Conservation (phyloP, 257 asterid genomes). For the Lavandula angustifolia region DNA sequence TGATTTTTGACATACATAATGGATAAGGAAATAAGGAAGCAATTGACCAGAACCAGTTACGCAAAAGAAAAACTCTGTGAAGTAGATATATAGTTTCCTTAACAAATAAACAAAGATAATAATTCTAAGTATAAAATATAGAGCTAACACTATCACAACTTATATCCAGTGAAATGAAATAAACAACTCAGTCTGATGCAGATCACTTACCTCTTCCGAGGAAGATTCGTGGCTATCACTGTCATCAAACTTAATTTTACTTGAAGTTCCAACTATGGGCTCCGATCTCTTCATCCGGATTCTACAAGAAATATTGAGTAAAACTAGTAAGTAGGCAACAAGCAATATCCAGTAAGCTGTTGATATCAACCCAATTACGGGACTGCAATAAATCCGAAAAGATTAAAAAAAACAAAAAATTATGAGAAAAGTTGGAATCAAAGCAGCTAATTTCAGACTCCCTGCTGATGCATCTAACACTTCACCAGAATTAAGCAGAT, state of each 20-base stretch:
- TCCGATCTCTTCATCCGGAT: constrained; percentile 42
- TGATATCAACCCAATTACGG: background rate
- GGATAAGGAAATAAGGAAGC: background rate
- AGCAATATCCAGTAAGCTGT: background rate
- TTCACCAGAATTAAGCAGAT: too few relatives aligned
- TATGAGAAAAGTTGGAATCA: too few relatives aligned
- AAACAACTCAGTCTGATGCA: background rate
- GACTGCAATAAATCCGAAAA: background rate
- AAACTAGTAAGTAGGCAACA: background rate
- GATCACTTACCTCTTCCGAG: constrained; percentile 56
- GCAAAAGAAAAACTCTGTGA: background rate
- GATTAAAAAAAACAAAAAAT: too few relatives aligned
- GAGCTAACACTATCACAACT: background rate
- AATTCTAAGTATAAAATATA: too few relatives aligned
- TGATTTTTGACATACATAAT: background rate
- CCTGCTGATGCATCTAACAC: background rate
- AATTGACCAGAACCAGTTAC: background rate
- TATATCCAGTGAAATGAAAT: background rate
- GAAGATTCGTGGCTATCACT: constrained; percentile 44
- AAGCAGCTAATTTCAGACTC: too few relatives aligned
- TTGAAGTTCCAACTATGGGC: constrained; percentile 41
- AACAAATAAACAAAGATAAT: background rate
- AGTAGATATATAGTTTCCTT: background rate
- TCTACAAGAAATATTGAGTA: background rate
- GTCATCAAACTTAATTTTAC: constrained; percentile 56